These are phyloP conservation scores for Centaurea solstitialis DNA, from an alignment of 129 eudicot genomes.

Conservation along the genomic window DNA sequence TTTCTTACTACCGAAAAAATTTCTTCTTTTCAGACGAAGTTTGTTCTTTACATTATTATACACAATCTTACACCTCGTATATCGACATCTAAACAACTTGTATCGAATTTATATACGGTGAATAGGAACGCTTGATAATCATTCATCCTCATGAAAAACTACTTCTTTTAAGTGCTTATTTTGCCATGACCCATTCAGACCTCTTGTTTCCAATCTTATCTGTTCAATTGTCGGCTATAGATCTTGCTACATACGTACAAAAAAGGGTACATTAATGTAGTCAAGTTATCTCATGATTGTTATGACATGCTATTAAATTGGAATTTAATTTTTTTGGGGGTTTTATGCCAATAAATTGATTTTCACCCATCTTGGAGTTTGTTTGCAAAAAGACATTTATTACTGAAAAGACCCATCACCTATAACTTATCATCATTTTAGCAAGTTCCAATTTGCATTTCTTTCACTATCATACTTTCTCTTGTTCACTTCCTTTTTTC, in stretches of 20 bases:
- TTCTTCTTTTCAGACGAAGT: too few species aligned
- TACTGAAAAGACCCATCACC: slow-evolving; percentile 18
- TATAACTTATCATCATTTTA: neutral
- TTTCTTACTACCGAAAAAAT: too few species aligned
- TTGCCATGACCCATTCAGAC: neutral
- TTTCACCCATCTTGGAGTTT: slow-evolving; percentile 5
- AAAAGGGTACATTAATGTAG: slow-evolving; percentile 3
- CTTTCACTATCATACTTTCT: neutral
- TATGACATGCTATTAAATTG: slow-evolving; percentile 12
- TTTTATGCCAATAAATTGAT: slow-evolving; percentile 16
- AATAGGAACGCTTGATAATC: neutral
- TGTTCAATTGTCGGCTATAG: neutral
- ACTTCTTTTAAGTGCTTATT: neutral
- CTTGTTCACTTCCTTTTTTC: neutral
- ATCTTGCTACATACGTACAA: neutral
- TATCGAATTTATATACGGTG: neutral
- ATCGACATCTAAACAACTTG: neutral
- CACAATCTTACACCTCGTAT: neutral
- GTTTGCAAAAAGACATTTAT: slow-evolving; percentile 18
- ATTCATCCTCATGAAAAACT: neutral
- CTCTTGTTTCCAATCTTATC: neutral
- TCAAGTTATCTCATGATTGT: slow-evolving; percentile 20
- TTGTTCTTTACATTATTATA: too few species aligned
- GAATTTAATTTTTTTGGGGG: neutral
- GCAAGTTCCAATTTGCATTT: slow-evolving; percentile 14